phyloP scores from a whole-genome alignment of 192 early-diverging fungal species.

The Rhizoclosmatium sp. region DNA sequence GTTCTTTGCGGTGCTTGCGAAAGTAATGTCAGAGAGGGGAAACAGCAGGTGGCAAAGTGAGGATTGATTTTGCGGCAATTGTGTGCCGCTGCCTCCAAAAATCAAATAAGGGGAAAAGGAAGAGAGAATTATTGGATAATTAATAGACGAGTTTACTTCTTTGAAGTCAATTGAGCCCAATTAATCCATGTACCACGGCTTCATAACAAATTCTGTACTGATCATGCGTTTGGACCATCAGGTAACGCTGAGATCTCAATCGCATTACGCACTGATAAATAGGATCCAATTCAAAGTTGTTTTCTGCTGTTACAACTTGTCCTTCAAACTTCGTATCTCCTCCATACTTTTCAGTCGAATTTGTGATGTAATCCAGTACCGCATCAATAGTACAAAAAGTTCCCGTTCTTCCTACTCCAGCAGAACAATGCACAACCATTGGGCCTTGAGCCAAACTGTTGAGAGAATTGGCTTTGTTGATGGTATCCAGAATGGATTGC shows the following conservation, averaged over 20 bases:
- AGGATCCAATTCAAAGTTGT: constrained; percentile 41
- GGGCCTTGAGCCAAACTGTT: constrained; percentile 43
- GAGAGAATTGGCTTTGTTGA: constrained; percentile 48
- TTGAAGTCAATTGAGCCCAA: not conserved
- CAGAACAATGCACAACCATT: constrained; percentile 64
- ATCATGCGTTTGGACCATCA: constrained; percentile 63
- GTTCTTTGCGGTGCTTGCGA: too few species aligned
- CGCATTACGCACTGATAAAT: constrained; percentile 49
- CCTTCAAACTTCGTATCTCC: not conserved
- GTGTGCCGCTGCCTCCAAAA: not conserved
- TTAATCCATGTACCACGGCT: constrained; percentile 43
- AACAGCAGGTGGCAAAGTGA: not conserved
- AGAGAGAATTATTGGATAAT: too few species aligned
- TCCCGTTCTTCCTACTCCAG: constrained; percentile 66
- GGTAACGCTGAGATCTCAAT: constrained; percentile 54
- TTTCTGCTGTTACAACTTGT: not conserved
- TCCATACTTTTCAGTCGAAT: not conserved
- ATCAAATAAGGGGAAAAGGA: too few species aligned
- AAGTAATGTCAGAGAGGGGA: too few species aligned
- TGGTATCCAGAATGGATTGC: constrained; percentile 43
- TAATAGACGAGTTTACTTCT: not conserved
- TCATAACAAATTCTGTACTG: constrained; percentile 68
- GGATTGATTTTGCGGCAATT: not conserved
- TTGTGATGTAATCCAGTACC: constrained; percentile 41
- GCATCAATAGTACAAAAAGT: constrained; percentile 60